Percentiles rank a stretch among this genome's conserved stretches.
These are phyloP conservation scores for Inosperma sp. DNA, from an alignment of 768 basidiomycete genomes.

Conservation along the genomic window DNA sequence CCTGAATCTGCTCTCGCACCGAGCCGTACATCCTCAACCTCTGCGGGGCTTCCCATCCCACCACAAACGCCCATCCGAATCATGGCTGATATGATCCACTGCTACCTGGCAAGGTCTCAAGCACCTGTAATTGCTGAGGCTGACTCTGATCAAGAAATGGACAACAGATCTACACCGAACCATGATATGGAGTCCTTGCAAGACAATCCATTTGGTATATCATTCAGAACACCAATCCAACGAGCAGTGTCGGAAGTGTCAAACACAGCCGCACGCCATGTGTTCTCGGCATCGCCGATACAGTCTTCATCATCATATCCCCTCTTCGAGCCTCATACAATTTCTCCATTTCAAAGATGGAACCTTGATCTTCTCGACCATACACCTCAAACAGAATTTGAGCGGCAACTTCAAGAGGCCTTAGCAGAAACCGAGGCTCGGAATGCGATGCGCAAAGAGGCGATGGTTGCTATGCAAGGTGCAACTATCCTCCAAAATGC, in stretches of 20 bases:
- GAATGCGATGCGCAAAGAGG: not conserved
- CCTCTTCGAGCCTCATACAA: not conserved
- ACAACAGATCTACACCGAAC: too few species aligned
- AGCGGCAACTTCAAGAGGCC: not conserved
- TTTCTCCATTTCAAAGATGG: not conserved
- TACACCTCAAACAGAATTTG: not conserved
- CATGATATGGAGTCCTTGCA: too few species aligned
- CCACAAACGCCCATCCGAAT: not conserved
- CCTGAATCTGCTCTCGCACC: slow-evolving; percentile 29
- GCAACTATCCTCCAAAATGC: slow-evolving; percentile 6
- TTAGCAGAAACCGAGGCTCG: not conserved
- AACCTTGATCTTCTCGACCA: not conserved
- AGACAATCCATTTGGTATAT: too few species aligned
- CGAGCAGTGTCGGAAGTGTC: not conserved
- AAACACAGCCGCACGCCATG: not conserved
- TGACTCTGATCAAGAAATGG: slow-evolving; percentile 19
- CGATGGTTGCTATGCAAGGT: slow-evolving; percentile 4
- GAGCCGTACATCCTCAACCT: slow-evolving; percentile 23
- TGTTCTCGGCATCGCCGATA: not conserved
- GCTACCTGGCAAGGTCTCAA: slow-evolving; percentile 19
- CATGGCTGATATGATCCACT: not conserved
- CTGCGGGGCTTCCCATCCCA: slow-evolving; percentile 13
- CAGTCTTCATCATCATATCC: not conserved
- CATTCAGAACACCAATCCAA: not conserved
- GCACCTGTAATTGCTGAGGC: too few species aligned